Base-by-base conservation (phyloP, 371 early-diverging fungal genomes). In the Apophysomyces sp. region DNA sequence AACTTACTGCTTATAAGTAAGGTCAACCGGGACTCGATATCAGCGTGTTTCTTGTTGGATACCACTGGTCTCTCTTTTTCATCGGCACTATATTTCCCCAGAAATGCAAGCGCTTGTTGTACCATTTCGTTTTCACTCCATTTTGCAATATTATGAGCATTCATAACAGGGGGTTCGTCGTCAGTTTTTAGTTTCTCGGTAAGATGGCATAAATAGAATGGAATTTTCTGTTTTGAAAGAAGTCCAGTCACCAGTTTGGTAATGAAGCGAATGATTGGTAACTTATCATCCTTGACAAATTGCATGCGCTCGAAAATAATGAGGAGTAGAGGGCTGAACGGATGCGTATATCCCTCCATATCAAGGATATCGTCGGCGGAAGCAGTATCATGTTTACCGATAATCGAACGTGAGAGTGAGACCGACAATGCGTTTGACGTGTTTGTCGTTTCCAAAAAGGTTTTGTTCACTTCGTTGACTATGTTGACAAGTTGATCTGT, bases 271-370 rank as follows among this genome's bases (percentile, higher is more conserved):
- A 74, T 37, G 12, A 80, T 70, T 15, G 71, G 67, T 16, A 39
- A 28, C 55, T 76, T 81, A n/a, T 82, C 74, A 1, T 71, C 63
- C 29, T 80, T 77, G 24, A 80, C 72, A 37, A 78, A 75, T 15
- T 71, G 76, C 39, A 80, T 65, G 36, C 85, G 80, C 51, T 86
- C 85, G 4, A 85, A 57, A 5, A 86, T 40, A 1, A 81, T 80
- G 58, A 85, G 63, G 7, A 88, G 53, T 0, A 88, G 55, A 16
- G 88, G 86, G 51, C 86, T 86, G 66, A 80, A 86, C 1, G 84
- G 86, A 53, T 83, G 81, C 4, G 68, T 40, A 29, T 62, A 69
- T 27, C 65, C 66, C 2, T 56, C 41, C 11, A 51, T 31, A 24
- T 37, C 58, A 7, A 54, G 34, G 28, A 32, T 49, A 16, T 51